These are phyloP conservation scores for Naematelia aurantialba DNA, from an alignment of 768 basidiomycete genomes.

Conservation along the genomic window DNA sequence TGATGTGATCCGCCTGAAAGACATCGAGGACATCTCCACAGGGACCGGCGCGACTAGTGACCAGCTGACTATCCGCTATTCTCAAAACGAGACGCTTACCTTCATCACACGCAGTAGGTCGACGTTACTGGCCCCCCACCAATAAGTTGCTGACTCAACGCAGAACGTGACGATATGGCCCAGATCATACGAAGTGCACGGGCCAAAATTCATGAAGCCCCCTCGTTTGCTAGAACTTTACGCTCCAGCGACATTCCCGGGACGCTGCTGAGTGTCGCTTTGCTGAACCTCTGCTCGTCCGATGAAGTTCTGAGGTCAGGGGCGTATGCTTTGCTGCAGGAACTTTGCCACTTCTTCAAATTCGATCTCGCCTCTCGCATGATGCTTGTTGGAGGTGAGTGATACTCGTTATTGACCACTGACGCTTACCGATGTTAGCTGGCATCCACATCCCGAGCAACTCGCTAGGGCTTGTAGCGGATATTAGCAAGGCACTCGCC, in stretches of 20 bases:
- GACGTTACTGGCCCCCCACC: neutral
- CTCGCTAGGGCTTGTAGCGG: conserved; percentile 22
- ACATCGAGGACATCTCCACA: conserved; percentile 82
- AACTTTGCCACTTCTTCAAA: conserved; percentile 38
- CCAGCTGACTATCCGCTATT: conserved; percentile 34
- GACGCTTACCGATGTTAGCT: conserved; percentile 18
- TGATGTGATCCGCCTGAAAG: conserved; percentile 72
- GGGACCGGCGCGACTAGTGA: conserved; percentile 57
- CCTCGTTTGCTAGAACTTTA: conserved; percentile 60
- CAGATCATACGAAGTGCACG: conserved; percentile 37
- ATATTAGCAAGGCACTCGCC: conserved; percentile 24
- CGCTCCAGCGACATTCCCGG: conserved; percentile 77
- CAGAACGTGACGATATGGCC: conserved; percentile 58
- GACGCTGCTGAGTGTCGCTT: conserved; percentile 77
- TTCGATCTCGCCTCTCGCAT: conserved; percentile 20
- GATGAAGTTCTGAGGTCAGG: conserved; percentile 75
- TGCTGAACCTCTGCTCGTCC: conserved; percentile 69
- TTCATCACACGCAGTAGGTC: conserved; percentile 35
- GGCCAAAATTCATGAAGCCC: conserved; percentile 20
- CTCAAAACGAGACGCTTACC: conserved; percentile 24
- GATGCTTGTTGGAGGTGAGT: neutral
- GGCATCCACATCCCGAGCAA: conserved; percentile 35
- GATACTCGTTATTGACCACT: neutral
- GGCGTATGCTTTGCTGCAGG: conserved; percentile 67
- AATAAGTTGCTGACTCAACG: conserved; percentile 1